Evolutionary conservation across 768 basidiomycete genomes (phyloP).

Genomic region (Tricholoma sp.): DNA sequence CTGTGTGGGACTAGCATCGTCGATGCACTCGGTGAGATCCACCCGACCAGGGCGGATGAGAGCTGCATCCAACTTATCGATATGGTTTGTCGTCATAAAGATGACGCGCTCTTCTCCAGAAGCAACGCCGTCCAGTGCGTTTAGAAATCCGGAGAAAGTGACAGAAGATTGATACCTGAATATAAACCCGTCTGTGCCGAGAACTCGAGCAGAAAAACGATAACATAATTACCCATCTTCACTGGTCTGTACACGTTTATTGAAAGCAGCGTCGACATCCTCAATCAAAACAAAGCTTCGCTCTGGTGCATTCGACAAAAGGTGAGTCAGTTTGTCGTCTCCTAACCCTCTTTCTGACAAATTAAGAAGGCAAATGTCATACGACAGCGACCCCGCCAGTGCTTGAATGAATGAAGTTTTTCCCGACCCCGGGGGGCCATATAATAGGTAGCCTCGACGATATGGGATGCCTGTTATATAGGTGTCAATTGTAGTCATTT

Average conservation of each 20-base stretch:
- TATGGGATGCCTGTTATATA: conserved; percentile 82
- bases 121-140: conserved; percentile 95
- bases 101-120: conserved; percentile 97
- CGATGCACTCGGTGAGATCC: conserved; percentile 78
- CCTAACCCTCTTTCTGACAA: conserved; percentile 93
- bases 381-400: conserved; percentile 84
- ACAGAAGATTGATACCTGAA: conserved; percentile 88
- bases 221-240: conserved; percentile 80
- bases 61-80: conserved; percentile 85
- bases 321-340: conserved; percentile 93
- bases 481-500: conserved; percentile 1
- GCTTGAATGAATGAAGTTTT: conserved; percentile 99
- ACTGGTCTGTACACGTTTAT: conserved; percentile 82
- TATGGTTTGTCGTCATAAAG: conserved; percentile 99
- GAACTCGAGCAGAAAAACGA: not conserved
- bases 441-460: conserved; percentile 88
- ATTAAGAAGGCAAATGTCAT: conserved; percentile 95
- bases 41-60: conserved; percentile 95
- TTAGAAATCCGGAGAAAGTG: conserved; percentile 96
- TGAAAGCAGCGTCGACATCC: conserved; percentile 97
- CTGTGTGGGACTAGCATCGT: conserved; percentile 82
- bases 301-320: conserved; percentile 90
- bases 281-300: conserved; percentile 94
- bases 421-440: conserved; percentile 96
- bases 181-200: not conserved